Evolutionary conservation across 2,329 filamentous ascomycete species (phyloP).

Genomic region (Phialocephala sp.): DNA sequence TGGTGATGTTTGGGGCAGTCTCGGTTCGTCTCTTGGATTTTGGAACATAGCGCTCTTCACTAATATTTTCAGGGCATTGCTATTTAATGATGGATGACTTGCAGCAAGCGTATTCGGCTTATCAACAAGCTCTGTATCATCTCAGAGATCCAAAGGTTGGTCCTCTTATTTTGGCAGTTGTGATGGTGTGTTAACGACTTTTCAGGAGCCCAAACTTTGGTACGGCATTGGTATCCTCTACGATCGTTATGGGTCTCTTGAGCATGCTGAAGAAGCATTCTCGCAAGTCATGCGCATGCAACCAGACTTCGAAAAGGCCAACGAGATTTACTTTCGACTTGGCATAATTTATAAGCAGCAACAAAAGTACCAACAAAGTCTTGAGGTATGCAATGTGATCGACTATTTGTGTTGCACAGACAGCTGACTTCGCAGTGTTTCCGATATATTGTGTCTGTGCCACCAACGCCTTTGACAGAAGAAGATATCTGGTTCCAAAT

Average conservation of each 20-base stretch:
- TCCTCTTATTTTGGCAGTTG: constrained; percentile 1
- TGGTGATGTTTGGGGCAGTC: constrained; percentile 94
- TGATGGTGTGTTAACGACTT: neutral
- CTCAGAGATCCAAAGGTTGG: constrained; percentile 87
- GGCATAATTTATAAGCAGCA: constrained; percentile 99
- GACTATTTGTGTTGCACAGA: neutral
- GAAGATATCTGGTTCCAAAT: constrained; percentile 99
- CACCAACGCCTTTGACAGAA: constrained; percentile 89
- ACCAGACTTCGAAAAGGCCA: constrained; percentile 96
- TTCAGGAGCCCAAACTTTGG: constrained; percentile 95
- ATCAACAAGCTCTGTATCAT: constrained; percentile 94
- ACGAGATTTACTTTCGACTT: constrained; percentile 97
- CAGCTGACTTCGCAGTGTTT: constrained; percentile 72
- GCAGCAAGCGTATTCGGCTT: constrained; percentile 95
- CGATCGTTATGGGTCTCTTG: constrained; percentile 92
- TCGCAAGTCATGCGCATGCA: constrained; percentile 99
- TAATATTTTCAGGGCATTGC: constrained; percentile 75
- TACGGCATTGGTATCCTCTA: constrained; percentile 98
- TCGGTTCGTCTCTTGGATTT: constrained; percentile 64
- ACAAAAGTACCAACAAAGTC: constrained; percentile 87
- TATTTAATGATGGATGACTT: constrained; percentile 99
- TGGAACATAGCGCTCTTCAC: constrained; percentile 17
- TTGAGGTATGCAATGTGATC: constrained; percentile 69
- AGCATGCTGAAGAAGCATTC: constrained; percentile 97
- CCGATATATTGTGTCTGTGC: constrained; percentile 94